A percentile compares a stretch with the other conserved stretches of the same genome.
Conservation (phyloP, 805 yeast species). For the Zygotorulaspora florentina region DNA sequence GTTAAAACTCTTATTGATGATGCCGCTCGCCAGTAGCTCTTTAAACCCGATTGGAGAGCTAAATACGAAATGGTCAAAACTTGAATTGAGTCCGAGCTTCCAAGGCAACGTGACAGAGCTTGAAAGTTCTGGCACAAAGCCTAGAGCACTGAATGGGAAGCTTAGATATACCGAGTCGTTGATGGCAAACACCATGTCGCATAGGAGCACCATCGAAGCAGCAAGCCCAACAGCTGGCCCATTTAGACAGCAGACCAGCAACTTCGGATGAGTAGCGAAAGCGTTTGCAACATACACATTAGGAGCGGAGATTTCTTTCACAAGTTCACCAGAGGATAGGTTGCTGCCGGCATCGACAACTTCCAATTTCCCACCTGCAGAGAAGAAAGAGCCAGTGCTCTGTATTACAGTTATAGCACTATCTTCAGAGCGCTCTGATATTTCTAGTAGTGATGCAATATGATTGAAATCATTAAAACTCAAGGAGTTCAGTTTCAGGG, state of each 20-base stretch:
- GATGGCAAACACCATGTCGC: constrained; percentile 69
- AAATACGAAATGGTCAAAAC: constrained; percentile 69
- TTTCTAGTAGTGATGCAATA: constrained; percentile 53
- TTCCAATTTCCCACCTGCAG: constrained; percentile 69
- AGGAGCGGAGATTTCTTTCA: constrained; percentile 53
- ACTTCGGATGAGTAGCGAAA: constrained; percentile 64
- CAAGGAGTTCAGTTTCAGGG: constrained; percentile 62
- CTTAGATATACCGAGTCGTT: constrained; percentile 55
- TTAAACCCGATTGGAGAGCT: constrained; percentile 58
- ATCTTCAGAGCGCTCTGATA: constrained; percentile 58
- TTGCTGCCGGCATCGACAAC: constrained; percentile 8
- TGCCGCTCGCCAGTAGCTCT: constrained; percentile 52
- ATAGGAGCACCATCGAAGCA: constrained; percentile 63
- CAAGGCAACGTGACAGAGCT: constrained; percentile 60
- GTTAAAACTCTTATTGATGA: constrained; percentile 54
- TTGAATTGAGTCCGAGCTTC: constrained; percentile 68
- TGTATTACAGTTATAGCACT: constrained; percentile 63
- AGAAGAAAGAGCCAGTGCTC: constrained; percentile 69
- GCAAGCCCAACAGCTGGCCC: constrained; percentile 85
- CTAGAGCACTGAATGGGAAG: constrained; percentile 77
- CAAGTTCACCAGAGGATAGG: constrained; percentile 34
- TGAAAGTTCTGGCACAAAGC: constrained; percentile 79
- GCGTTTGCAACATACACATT: constrained; percentile 64
- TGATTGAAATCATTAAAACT: constrained; percentile 57
- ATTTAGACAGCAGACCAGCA: constrained; percentile 67